A percentile compares a stretch with the other conserved stretches of the same genome.
phyloP scores from a whole-genome alignment of 371 early-diverging fungal genomes.

The Chytridium lagenaria region DNA sequence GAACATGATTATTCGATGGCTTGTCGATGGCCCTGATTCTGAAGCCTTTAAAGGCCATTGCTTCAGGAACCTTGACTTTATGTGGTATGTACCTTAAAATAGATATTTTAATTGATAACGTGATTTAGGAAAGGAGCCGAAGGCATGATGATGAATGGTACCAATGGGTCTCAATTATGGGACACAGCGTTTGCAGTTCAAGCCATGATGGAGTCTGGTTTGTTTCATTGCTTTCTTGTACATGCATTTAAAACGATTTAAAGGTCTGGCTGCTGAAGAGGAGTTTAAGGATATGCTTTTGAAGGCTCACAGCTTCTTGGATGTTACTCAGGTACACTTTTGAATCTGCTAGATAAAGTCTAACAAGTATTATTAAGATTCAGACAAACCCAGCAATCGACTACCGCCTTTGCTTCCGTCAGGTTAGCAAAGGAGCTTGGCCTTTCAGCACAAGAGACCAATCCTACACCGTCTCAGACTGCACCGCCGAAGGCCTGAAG shows the following conservation, averaged over 20 bases:
- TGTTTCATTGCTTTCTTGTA: no score
- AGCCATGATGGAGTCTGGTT: constrained; percentile 72
- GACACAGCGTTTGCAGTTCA: constrained; percentile 90
- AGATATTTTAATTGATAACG: no score
- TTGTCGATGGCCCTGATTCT: constrained; percentile 89
- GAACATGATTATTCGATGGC: constrained; percentile 83
- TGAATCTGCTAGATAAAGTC: no score
- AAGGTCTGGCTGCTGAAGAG: constrained; percentile 72
- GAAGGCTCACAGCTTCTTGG: constrained; percentile 81
- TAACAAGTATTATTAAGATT: no score
- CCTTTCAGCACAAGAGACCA: constrained; percentile 95
- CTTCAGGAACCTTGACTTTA: constrained; percentile 76
- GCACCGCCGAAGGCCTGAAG: constrained; percentile 95
- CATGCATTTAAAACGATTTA: no score
- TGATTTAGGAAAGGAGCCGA: constrained; percentile 71
- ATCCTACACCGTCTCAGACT: constrained; percentile 94
- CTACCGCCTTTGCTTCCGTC: constrained; percentile 75
- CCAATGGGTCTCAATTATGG: constrained; percentile 98
- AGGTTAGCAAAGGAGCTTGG: constrained; percentile 91
- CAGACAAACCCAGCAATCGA: constrained; percentile 69
- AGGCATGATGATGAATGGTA: constrained; percentile 97
- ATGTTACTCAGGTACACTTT: constrained; percentile 87
- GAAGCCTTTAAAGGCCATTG: constrained; percentile 76
- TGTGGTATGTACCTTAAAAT: constrained; percentile 67
- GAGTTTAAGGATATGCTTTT: constrained; percentile 73